Evolutionary conservation across 169 alveolate genomes (phyloP).

Genomic region (Besnoitia besnoiti): DNA sequence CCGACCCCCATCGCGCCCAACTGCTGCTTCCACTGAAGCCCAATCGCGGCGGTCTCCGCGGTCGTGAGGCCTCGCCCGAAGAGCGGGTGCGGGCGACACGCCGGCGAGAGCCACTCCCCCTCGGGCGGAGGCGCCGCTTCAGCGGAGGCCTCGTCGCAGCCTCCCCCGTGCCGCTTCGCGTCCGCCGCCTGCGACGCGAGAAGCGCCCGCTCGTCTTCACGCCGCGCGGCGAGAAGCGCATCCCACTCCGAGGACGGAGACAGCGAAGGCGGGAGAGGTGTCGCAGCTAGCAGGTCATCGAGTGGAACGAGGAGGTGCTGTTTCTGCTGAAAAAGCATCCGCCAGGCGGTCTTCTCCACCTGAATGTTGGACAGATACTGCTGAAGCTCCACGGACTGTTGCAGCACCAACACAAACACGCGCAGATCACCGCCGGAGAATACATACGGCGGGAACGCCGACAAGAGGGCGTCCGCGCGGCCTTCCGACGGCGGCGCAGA

Average conservation of each 20-base stretch:
- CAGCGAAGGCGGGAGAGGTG: background rate
- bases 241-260: conserved; percentile 30
- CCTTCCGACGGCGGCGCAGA: background rate
- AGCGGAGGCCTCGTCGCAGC: too few species aligned
- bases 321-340: conserved; percentile 58
- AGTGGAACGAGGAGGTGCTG: conserved; percentile 68
- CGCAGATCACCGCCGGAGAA: conserved; percentile 17
- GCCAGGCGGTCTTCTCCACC: conserved; percentile 69
- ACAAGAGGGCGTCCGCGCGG: background rate
- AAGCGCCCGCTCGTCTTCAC: background rate
- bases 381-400: conserved; percentile 51
- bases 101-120: background rate
- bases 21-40: conserved; percentile 22
- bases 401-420: conserved; percentile 46
- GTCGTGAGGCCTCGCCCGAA: conserved; percentile 31
- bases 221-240: conserved; percentile 8
- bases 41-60: conserved; percentile 32
- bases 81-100: background rate
- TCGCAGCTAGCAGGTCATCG: conserved; percentile 30
- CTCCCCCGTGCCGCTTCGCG: background rate
- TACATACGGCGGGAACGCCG: background rate
- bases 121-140: too few species aligned
- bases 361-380: conserved; percentile 23
- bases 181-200: background rate
- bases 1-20: conserved; percentile 36